Percentiles rank a stretch among this genome's conserved stretches.
phyloP scores from a whole-genome alignment of 2,329 filamentous ascomycete species.

The Fusarium duplospermum region DNA sequence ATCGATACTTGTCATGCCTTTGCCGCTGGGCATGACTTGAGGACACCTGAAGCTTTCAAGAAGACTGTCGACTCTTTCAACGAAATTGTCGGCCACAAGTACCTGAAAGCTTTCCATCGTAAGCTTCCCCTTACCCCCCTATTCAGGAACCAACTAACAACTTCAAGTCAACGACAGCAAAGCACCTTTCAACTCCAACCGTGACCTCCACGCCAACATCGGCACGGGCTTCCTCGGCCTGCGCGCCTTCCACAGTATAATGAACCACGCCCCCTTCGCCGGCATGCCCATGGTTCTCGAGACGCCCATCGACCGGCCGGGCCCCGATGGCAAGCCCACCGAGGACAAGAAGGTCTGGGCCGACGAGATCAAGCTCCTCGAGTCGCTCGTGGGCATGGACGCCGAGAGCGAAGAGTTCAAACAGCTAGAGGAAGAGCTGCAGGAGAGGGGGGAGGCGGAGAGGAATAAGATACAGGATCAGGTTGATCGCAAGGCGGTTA shows the following conservation, averaged over 20 bases:
- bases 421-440: constrained; percentile 71
- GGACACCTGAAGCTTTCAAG: constrained; percentile 78
- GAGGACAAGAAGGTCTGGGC: constrained; percentile 91
- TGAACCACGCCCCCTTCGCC: constrained; percentile 83
- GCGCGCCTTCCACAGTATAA: constrained; percentile 87
- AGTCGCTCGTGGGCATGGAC: constrained; percentile 88
- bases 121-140: constrained; percentile 24
- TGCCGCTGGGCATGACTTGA: constrained; percentile 91
- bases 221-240: constrained; percentile 94
- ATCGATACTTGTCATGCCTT: constrained; percentile 98
- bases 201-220: constrained; percentile 96
- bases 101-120: constrained; percentile 84
- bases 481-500: constrained; percentile 78
- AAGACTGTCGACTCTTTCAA: constrained; percentile 83
- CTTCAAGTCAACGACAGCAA: constrained; percentile 90
- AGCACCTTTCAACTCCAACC: constrained; percentile 81
- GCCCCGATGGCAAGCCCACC: constrained; percentile 71
- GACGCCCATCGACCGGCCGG: constrained; percentile 87
- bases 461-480: constrained; percentile 81
- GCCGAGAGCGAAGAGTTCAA: constrained; percentile 78
- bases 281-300: constrained; percentile 92
- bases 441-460: constrained; percentile 76
- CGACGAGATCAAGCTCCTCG: constrained; percentile 92
- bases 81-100: constrained; percentile 78
- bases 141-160: constrained; percentile 1